These are phyloP conservation scores for Anacardium occidentale DNA, from an alignment of 345 rosid genomes.

Conservation along the genomic window DNA sequence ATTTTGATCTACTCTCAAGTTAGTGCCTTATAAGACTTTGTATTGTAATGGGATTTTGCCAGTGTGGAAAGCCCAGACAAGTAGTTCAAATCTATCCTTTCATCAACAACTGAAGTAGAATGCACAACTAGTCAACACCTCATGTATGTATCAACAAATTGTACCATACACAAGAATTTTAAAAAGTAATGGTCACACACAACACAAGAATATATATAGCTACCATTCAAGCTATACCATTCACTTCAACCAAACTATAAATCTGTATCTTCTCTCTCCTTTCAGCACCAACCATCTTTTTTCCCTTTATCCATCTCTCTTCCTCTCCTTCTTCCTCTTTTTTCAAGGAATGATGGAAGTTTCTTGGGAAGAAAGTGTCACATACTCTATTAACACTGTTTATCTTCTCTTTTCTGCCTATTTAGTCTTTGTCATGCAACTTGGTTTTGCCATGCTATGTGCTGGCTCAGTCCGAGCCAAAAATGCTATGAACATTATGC, in stretches of 20 bases:
- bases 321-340: slow-evolving; percentile 7
- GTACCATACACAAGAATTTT: neutral
- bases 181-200: neutral
- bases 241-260: neutral
- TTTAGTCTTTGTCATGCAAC: slow-evolving; percentile 63
- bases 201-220: slow-evolving; percentile 1
- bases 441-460: slow-evolving; percentile 75
- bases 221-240: slow-evolving; percentile 25
- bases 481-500: slow-evolving; percentile 71
- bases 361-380: slow-evolving; percentile 60
- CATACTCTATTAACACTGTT: slow-evolving; percentile 50
- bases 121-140: slow-evolving; percentile 14
- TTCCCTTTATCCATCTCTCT: slow-evolving; percentile 1
- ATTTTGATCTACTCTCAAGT: too few relatives aligned
- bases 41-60: too few relatives aligned
- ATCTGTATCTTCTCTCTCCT: slow-evolving; percentile 7
- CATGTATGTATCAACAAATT: neutral
- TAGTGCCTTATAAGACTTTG: too few relatives aligned
- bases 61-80: neutral
- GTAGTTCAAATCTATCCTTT: neutral
- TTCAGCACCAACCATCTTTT: slow-evolving; percentile 9
- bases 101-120: slow-evolving; percentile 16
- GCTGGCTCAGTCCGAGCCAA: slow-evolving; percentile 73
- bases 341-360: slow-evolving; percentile 30
- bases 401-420: slow-evolving; percentile 67